Base-by-base conservation (phyloP, 2,329 filamentous ascomycete genomes). In the Aspergillus pseudotamarii region DNA sequence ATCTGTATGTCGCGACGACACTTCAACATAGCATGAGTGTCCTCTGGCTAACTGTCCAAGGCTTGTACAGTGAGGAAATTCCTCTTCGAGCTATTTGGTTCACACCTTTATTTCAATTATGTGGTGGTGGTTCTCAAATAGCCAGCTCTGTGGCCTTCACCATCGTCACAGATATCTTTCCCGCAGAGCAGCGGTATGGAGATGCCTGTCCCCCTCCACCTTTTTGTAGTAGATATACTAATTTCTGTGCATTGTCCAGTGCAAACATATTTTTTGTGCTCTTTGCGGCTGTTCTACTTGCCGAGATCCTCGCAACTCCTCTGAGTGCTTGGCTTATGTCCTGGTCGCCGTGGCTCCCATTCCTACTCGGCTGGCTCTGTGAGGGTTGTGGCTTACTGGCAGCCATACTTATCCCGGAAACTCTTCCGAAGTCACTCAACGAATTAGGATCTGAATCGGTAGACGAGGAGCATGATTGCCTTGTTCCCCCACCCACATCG, bases 251-350 rank as follows among this genome's bases (percentile, higher is more conserved):
- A 23, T 48, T 16, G 19, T 46, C 14, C 34, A 66, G 64, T 19
- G 60, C 62, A 19, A 60, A 32, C 38, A 50, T 57, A 38, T 66
- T 62, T 26, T 64, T 60, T 28, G 14, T 66, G 41, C 43, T 66
- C 21, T 34, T 34, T 4, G 64, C 48, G 14, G 57, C 57, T 6
- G 48, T 60, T 1, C 45, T 64, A 14, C 30, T 58, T 14, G 50
- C 62, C 5, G 59, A 66, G 26, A 64, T 66, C 16, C 32, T 64
- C 6, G 64, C 64, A 8, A 57, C 53, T 21, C 62, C 62, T 3
- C 34, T 66, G 8, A 66, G 64, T 28, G 64, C 64, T 28, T 64
- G 56, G 57, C 34, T 66, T 16, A 66, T 66, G 64, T 23, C 48
- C 43, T 51, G 41, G 23, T 58, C 48, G 4, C 28, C 57, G n/a